Evolutionary conservation across 2,329 filamentous ascomycete genomes (phyloP).

Genomic region (Sporothrix dimorphospora): DNA sequence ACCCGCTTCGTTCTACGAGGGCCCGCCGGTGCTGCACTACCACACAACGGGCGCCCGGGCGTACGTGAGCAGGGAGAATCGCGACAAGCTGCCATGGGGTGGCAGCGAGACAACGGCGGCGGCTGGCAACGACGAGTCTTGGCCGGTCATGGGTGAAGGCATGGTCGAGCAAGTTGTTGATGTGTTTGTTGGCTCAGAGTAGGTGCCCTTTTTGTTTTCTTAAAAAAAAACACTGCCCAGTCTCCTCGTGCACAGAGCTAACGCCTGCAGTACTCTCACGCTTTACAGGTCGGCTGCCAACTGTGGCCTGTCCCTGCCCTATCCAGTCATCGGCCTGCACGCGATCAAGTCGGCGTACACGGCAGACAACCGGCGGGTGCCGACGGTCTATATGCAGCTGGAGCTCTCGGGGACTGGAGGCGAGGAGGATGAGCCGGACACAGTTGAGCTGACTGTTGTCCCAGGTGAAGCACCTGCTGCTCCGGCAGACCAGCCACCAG

Average conservation of each 20-base stretch:
- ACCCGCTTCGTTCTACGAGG: constrained; percentile 70
- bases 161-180: constrained; percentile 55
- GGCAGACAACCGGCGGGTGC: constrained; percentile 44
- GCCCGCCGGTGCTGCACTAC: constrained; percentile 71
- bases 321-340: constrained; percentile 74
- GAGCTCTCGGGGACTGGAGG: constrained; percentile 62
- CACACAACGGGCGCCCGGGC: constrained; percentile 61
- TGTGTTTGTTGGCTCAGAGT: constrained; percentile 64
- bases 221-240: neutral
- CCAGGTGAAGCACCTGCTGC: constrained; percentile 45
- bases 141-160: constrained; percentile 38
- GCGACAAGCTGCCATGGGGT: constrained; percentile 59
- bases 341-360: constrained; percentile 64
- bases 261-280: constrained; percentile 54
- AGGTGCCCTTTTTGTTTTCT: constrained; percentile 35
- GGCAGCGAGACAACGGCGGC: constrained; percentile 43
- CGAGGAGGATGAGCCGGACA: constrained; percentile 61
- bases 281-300: constrained; percentile 63
- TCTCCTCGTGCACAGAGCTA: neutral
- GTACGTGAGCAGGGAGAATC: constrained; percentile 58
- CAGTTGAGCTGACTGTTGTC: constrained; percentile 69
- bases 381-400: constrained; percentile 69
- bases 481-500: constrained; percentile 15
- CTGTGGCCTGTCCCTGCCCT: constrained; percentile 70
- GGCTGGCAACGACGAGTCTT: constrained; percentile 41